Conservation (phyloP, 2,329 filamentous ascomycete species). For the Calonectria leucothoes region DNA sequence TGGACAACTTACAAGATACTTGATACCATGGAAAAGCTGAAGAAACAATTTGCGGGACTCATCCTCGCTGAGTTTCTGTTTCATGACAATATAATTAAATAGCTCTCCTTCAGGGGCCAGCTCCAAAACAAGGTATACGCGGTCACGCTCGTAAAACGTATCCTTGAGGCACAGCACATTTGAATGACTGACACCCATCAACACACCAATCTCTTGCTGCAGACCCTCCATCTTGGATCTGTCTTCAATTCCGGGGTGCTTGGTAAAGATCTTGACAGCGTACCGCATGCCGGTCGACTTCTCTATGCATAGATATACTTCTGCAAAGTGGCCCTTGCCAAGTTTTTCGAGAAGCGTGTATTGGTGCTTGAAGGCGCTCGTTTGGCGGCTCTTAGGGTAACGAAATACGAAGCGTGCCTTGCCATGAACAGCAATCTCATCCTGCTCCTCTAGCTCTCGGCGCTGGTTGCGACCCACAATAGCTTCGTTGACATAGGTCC, state of each 20-base stretch:
- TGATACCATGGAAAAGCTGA: constrained; percentile 92
- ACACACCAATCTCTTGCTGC: constrained; percentile 94
- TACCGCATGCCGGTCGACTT: constrained; percentile 84
- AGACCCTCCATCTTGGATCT: constrained; percentile 85
- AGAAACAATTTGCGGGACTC: constrained; percentile 89
- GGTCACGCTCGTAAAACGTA: constrained; percentile 91
- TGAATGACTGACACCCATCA: constrained; percentile 97
- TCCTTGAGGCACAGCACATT: constrained; percentile 94
- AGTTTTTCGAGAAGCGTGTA: constrained; percentile 87
- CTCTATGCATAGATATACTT: constrained; percentile 91
- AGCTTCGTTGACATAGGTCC: constrained; percentile 94
- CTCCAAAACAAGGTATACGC: constrained; percentile 92
- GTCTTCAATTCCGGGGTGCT: constrained; percentile 84
- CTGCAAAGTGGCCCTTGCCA: constrained; percentile 95
- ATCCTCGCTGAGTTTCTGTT: constrained; percentile 85
- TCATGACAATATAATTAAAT: constrained; percentile 94
- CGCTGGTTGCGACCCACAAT: constrained; percentile 92
- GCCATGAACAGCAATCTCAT: constrained; percentile 89
- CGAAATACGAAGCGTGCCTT: constrained; percentile 91
- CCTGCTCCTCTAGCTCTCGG: constrained; percentile 86
- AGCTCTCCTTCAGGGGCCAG: constrained; percentile 92
- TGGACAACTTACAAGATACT: constrained; percentile 81
- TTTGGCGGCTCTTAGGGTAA: constrained; percentile 81
- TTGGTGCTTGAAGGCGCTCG: constrained; percentile 85
- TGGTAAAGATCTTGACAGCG: constrained; percentile 96